These are phyloP conservation scores for Quillaja saponaria DNA, from an alignment of 306 rosid genomes.

Conservation along the genomic window DNA sequence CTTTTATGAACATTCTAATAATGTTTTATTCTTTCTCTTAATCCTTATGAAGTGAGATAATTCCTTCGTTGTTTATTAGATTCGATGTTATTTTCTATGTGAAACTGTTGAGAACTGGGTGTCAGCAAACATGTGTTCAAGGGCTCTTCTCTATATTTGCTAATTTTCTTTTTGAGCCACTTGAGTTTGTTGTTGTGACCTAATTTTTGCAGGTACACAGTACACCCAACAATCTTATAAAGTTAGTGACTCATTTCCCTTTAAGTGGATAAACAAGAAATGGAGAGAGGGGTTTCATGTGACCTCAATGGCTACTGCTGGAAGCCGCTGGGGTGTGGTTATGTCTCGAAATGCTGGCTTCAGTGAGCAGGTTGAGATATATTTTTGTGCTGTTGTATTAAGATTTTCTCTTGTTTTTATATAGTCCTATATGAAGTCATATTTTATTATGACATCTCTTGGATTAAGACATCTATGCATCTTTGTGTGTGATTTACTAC, in stretches of 20 bases:
- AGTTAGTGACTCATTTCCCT: constrained; percentile 98
- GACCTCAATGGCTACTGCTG: constrained; percentile 98
- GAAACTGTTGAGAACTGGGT: not conserved
- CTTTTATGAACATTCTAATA: no score
- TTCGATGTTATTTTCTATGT: not conserved
- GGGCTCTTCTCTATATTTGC: not conserved
- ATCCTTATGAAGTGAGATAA: no score
- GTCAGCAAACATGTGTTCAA: not conserved
- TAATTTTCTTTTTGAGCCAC: not conserved
- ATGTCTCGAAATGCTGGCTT: constrained; percentile 98
- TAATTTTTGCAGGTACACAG: constrained; percentile 63
- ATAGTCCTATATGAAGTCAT: constrained; percentile 1
- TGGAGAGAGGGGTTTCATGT: constrained; percentile 99
- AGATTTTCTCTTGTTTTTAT: not conserved
- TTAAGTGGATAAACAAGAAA: constrained; percentile 96
- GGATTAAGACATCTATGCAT: not conserved
- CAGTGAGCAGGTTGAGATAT: constrained; percentile 75
- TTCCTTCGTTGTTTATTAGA: not conserved
- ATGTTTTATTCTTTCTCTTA: no score
- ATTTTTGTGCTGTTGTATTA: not conserved
- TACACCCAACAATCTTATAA: constrained; percentile 96
- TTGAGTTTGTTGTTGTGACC: not conserved
- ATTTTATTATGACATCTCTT: not conserved
- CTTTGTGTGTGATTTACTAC: not conserved
- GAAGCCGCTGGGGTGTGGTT: constrained; percentile 93